These are phyloP conservation scores for Amanita thiersii DNA, from an alignment of 768 basidiomycete genomes.

Conservation along the genomic window DNA sequence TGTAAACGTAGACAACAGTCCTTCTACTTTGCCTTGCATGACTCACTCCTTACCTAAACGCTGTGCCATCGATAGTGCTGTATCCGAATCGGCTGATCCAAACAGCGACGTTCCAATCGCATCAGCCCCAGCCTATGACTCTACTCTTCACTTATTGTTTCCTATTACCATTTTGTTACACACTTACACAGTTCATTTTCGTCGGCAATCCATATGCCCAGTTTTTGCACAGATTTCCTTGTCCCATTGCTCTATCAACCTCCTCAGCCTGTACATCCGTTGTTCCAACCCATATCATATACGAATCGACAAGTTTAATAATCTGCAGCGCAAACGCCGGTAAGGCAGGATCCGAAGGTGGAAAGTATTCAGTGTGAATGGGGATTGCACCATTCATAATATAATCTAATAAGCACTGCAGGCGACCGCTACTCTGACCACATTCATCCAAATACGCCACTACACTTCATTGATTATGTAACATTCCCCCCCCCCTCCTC, in stretches of 20 bases:
- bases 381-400: conserved; percentile 19
- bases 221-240: conserved; percentile 58
- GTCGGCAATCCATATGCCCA: conserved; percentile 84
- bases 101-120: conserved; percentile 56
- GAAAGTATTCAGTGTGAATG: conserved; percentile 41
- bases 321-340: conserved; percentile 61
- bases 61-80: conserved; percentile 67
- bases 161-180: neutral
- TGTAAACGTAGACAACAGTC: neutral
- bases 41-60: conserved; percentile 53
- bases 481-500: too few species aligned
- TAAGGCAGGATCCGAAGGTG: conserved; percentile 38
- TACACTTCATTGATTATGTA: too few species aligned
- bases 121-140: neutral
- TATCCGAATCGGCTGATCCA: conserved; percentile 52
- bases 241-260: conserved; percentile 37
- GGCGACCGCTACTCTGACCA: too few species aligned
- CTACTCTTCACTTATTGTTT: neutral
- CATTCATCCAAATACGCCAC: too few species aligned
- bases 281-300: conserved; percentile 79
- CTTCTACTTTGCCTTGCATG: neutral
- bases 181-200: conserved; percentile 7
- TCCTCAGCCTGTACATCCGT: conserved; percentile 38
- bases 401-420: neutral
- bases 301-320: conserved; percentile 60